phyloP scores from a whole-genome alignment of 306 rosid genomes.

The Vicia sativa region DNA sequence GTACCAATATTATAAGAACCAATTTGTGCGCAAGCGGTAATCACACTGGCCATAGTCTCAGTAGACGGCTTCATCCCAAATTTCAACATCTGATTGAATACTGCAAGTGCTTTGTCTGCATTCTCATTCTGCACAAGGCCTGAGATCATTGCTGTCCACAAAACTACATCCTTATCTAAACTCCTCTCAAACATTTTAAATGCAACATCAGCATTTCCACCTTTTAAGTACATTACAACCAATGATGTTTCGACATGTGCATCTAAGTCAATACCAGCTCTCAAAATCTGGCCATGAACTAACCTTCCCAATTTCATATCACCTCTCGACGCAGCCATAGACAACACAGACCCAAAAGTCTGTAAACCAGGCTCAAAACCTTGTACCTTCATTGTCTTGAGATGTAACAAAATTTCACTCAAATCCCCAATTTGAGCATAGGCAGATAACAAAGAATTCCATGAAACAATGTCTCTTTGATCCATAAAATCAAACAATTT shows the following conservation, averaged over 20 bases:
- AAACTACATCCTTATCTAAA: slow-evolving; percentile 56
- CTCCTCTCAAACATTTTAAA: slow-evolving; percentile 55
- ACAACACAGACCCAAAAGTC: slow-evolving; percentile 57
- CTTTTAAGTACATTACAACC: slow-evolving; percentile 65
- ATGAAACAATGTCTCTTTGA: slow-evolving; percentile 57
- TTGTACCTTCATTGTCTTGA: slow-evolving; percentile 51
- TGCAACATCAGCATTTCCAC: slow-evolving; percentile 52
- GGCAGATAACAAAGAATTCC: slow-evolving; percentile 69
- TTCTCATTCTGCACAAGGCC: slow-evolving; percentile 68
- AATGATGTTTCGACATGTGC: slow-evolving; percentile 59
- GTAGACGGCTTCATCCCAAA: slow-evolving; percentile 56
- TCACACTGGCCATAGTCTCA: slow-evolving; percentile 64
- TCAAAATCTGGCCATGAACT: slow-evolving; percentile 66
- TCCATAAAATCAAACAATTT: slow-evolving; percentile 59
- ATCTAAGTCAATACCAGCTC: slow-evolving; percentile 62
- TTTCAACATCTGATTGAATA: slow-evolving; percentile 58
- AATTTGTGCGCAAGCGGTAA: slow-evolving; percentile 74
- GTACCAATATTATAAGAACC: slow-evolving; percentile 57
- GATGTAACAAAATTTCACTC: slow-evolving; percentile 43
- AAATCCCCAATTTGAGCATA: slow-evolving; percentile 60
- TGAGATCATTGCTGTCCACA: slow-evolving; percentile 87
- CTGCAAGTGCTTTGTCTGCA: slow-evolving; percentile 55
- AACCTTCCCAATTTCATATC: slow-evolving; percentile 59
- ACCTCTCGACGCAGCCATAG: slow-evolving; percentile 52
- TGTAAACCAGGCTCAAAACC: slow-evolving; percentile 54